A percentile compares a stretch with the other conserved stretches of the same genome.
Evolutionary conservation across 768 basidiomycete genomes (phyloP).

Genomic region (Termitomyces sp.): DNA sequence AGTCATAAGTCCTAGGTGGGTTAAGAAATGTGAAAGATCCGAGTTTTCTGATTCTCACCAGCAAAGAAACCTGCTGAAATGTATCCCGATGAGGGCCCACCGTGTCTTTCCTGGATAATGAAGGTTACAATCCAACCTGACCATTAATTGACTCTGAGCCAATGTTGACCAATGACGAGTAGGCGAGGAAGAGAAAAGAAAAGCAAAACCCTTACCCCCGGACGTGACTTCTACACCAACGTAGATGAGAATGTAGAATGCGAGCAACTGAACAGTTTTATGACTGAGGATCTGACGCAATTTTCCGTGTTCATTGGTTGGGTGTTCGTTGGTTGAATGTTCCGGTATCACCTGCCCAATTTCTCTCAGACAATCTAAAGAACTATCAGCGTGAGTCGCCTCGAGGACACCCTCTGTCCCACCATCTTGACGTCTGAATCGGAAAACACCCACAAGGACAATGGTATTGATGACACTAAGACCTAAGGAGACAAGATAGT

Average conservation of each 20-base stretch:
- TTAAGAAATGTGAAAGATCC: background rate
- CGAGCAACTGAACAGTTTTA: slow-evolving; percentile 57
- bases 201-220: slow-evolving; percentile 42
- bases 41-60: slow-evolving; percentile 3
- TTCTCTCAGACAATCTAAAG: slow-evolving; percentile 43
- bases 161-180: background rate
- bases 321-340: slow-evolving; percentile 19
- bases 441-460: slow-evolving; percentile 56
- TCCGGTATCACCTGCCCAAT: slow-evolving; percentile 42
- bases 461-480: slow-evolving; percentile 57
- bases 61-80: slow-evolving; percentile 25
- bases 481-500: slow-evolving; percentile 69
- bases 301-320: slow-evolving; percentile 18
- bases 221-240: slow-evolving; percentile 67
- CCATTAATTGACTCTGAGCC: background rate
- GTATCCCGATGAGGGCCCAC: slow-evolving; percentile 32
- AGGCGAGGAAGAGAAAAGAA: background rate
- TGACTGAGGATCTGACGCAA: slow-evolving; percentile 50
- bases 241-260: slow-evolving; percentile 62
- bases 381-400: background rate
- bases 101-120: slow-evolving; percentile 31
- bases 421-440: slow-evolving; percentile 72
- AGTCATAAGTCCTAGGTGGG: slow-evolving; percentile 43
- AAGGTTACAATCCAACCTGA: slow-evolving; percentile 73
- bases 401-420: background rate